Percentiles rank a stretch among this genome's conserved stretches.
These are phyloP conservation scores for Athelia sp. DNA, from an alignment of 1,284 basidiomycete species.

Conservation along the genomic window DNA sequence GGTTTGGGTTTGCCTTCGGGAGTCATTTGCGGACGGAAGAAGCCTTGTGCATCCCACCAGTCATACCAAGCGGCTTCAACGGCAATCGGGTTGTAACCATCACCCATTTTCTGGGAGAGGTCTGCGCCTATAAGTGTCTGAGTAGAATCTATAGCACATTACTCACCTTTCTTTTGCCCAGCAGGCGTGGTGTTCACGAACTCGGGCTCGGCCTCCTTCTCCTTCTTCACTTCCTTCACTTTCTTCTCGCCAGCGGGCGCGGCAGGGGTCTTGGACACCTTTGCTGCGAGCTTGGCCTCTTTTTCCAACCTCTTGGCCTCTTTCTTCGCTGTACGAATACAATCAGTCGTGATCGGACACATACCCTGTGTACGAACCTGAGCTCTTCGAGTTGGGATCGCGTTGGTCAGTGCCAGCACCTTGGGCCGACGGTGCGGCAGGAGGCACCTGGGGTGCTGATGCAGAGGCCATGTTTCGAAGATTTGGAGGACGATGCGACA, in stretches of 20 bases:
- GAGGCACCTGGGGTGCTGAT: not conserved
- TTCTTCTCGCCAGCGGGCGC: constrained; percentile 55
- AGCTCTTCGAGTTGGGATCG: constrained; percentile 28
- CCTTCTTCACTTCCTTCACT: constrained; percentile 70
- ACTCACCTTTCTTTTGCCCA: constrained; percentile 86
- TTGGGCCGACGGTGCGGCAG: not conserved
- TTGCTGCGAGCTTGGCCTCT: constrained; percentile 78
- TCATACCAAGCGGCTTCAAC: constrained; percentile 98
- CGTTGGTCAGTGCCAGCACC: constrained; percentile 10
- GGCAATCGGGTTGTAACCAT: constrained; percentile 91
- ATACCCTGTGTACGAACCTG: constrained; percentile 17
- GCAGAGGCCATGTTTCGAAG: constrained; percentile 10
- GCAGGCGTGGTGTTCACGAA: constrained; percentile 86
- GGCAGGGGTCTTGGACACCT: constrained; percentile 52
- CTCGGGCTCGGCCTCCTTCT: constrained; percentile 61
- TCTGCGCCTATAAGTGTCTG: constrained; percentile 43
- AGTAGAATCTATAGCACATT: constrained; percentile 1
- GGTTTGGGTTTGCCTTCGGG: constrained; percentile 51
- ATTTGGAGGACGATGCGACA: not conserved
- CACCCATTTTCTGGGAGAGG: constrained; percentile 82
- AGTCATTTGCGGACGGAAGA: constrained; percentile 79
- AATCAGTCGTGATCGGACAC: not conserved
- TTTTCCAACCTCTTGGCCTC: constrained; percentile 69
- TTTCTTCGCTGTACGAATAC: constrained; percentile 52
- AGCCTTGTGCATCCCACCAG: constrained; percentile 93